phyloP scores from a whole-genome alignment of 164 flowering plant genomes.

The Litsea cubeba region DNA sequence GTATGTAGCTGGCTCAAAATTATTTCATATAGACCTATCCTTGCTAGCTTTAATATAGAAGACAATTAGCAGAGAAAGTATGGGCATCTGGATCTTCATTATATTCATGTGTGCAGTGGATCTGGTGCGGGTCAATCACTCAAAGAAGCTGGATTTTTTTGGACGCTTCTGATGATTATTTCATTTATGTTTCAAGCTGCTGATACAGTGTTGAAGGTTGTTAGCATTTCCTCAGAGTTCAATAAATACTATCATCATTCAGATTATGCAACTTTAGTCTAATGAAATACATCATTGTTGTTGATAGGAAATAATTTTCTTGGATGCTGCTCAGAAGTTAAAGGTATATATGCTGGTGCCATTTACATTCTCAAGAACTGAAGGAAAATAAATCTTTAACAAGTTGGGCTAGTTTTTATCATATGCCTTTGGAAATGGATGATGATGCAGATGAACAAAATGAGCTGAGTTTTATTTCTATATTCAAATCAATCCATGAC shows the following conservation, averaged over 20 bases:
- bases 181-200: constrained; percentile 95
- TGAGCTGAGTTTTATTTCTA: neutral
- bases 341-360: constrained; percentile 42
- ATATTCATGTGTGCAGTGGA: constrained; percentile 56
- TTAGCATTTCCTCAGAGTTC: constrained; percentile 1
- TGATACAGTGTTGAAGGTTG: constrained; percentile 90
- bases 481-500: neutral
- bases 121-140: constrained; percentile 71
- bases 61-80: too few relatives aligned
- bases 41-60: too few relatives aligned
- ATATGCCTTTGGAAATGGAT: neutral
- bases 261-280: neutral
- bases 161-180: constrained; percentile 81
- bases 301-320: constrained; percentile 77
- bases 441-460: neutral
- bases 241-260: constrained; percentile 1
- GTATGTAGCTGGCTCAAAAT: too few relatives aligned
- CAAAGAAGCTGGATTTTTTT: constrained; percentile 76
- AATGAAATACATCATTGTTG: constrained; percentile 4
- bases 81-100: neutral
- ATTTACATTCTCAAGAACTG: neutral
- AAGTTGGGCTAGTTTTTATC: neutral
- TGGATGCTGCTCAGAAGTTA: constrained; percentile 48
- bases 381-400: neutral
- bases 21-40: too few relatives aligned